These are phyloP conservation scores for Teunomyces kruisii DNA, from an alignment of 805 yeast species.

Conservation along the genomic window DNA sequence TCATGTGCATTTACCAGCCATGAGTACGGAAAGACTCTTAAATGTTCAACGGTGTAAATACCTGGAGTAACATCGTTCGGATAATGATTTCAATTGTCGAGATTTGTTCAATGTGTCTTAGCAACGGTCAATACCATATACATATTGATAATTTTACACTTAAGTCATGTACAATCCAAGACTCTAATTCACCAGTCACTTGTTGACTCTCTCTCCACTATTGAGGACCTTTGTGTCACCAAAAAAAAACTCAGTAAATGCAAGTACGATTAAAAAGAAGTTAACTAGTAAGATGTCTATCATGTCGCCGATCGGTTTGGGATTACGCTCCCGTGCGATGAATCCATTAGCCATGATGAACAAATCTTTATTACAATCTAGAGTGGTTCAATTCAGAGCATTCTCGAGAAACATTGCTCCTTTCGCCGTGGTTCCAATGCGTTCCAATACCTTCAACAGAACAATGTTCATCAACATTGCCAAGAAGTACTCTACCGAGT, in stretches of 20 bases:
- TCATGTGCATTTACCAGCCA: background rate
- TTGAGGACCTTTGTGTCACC: background rate
- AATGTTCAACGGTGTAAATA: no score
- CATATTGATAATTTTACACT: no score
- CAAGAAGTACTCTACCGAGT: constrained; percentile 6
- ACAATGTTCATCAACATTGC: background rate
- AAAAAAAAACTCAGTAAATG: background rate
- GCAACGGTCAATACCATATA: no score
- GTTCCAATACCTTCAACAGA: background rate
- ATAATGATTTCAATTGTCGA: no score
- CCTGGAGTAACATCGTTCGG: no score
- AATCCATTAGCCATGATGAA: background rate
- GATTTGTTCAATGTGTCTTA: no score
- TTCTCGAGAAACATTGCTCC: background rate
- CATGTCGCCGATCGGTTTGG: constrained; percentile 1
- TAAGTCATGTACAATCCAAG: background rate
- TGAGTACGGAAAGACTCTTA: no score
- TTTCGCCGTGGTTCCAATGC: background rate
- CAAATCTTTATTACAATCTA: background rate
- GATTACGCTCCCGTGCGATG: background rate
- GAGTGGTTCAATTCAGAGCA: background rate
- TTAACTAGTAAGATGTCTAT: background rate
- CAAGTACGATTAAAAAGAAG: background rate
- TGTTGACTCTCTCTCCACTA: background rate
- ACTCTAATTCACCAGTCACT: background rate